phyloP scores from a whole-genome alignment of 192 early-diverging fungal species.

The Gryganskiella cystojenkinii region DNA sequence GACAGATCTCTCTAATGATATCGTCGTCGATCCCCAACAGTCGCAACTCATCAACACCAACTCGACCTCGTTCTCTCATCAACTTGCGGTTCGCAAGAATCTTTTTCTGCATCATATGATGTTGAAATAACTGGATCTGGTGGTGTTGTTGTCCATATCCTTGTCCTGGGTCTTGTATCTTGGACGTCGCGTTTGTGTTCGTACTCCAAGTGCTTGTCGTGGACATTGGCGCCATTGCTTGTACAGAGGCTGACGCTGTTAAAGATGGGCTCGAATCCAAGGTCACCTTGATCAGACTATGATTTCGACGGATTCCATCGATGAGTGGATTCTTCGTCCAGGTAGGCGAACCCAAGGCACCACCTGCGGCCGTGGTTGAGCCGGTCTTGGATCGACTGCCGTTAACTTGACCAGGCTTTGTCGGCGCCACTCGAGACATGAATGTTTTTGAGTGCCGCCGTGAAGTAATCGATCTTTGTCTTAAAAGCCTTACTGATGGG shows the following conservation, averaged over 20 bases:
- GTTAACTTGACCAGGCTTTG: too few relatives aligned
- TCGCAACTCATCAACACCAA: slow-evolving; percentile 45
- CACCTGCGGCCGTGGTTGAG: neutral
- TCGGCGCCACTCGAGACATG: too few relatives aligned
- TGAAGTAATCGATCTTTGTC: too few relatives aligned
- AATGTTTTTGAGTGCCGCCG: too few relatives aligned
- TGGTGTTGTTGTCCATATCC: neutral
- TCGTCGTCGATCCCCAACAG: slow-evolving; percentile 34
- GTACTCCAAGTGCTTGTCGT: neutral
- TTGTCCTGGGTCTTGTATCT: neutral
- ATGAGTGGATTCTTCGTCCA: slow-evolving; percentile 33
- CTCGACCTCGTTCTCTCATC: slow-evolving; percentile 20
- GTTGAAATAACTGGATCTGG: slow-evolving; percentile 19
- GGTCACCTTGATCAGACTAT: slow-evolving; percentile 46
- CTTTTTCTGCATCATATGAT: slow-evolving; percentile 30
- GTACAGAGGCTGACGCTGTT: neutral
- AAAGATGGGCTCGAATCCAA: slow-evolving; percentile 7
- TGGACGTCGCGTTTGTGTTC: neutral
- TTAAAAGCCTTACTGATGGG: too few relatives aligned
- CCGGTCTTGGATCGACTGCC: neutral
- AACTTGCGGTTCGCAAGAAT: slow-evolving; percentile 35
- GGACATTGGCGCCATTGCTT: neutral
- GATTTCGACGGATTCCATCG: slow-evolving; percentile 42
- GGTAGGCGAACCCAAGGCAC: neutral
- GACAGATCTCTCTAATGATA: slow-evolving; percentile 32